phyloP scores from a whole-genome alignment of 306 rosid species.

The Echinosophora koreensis region DNA sequence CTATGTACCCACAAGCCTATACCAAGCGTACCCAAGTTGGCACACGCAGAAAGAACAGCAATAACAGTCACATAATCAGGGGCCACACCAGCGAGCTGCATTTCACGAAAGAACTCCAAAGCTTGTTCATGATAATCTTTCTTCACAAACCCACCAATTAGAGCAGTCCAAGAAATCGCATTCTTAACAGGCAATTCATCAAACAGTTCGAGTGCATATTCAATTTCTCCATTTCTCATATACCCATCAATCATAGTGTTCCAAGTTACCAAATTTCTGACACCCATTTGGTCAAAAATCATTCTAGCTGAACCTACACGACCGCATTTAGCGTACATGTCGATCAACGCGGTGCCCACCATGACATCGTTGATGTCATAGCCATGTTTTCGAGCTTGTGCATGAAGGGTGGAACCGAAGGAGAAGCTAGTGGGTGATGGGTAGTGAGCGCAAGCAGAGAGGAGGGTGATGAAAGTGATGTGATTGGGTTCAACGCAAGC shows the following conservation, averaged over 20 bases:
- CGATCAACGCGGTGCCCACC: conserved; percentile 85
- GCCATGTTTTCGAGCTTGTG: conserved; percentile 62
- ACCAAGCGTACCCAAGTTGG: conserved; percentile 82
- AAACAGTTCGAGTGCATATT: conserved; percentile 66
- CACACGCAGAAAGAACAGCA: conserved; percentile 79
- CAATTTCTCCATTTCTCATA: conserved; percentile 66
- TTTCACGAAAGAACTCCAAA: conserved; percentile 70
- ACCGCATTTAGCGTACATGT: conserved; percentile 79
- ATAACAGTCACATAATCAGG: conserved; percentile 87
- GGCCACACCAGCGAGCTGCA: conserved; percentile 72
- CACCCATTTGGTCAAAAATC: conserved; percentile 62
- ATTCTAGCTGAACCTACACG: conserved; percentile 59
- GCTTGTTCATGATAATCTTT: conserved; percentile 68
- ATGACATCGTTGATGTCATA: conserved; percentile 64
- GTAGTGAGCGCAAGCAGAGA: conserved; percentile 74
- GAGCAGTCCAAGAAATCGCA: conserved; percentile 80
- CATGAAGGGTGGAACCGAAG: conserved; percentile 73
- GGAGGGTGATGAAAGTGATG: conserved; percentile 74
- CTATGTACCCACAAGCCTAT: conserved; percentile 81
- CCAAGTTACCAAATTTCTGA: conserved; percentile 77
- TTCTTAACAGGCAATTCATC: conserved; percentile 81
- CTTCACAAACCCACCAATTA: conserved; percentile 87
- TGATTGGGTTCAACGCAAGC: conserved; percentile 75
- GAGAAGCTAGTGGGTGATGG: conserved; percentile 38
- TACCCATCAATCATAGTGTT: conserved; percentile 84